These are phyloP conservation scores for Rhizomucor miehei DNA, from an alignment of 371 early-diverging fungal species.

Conservation along the genomic window DNA sequence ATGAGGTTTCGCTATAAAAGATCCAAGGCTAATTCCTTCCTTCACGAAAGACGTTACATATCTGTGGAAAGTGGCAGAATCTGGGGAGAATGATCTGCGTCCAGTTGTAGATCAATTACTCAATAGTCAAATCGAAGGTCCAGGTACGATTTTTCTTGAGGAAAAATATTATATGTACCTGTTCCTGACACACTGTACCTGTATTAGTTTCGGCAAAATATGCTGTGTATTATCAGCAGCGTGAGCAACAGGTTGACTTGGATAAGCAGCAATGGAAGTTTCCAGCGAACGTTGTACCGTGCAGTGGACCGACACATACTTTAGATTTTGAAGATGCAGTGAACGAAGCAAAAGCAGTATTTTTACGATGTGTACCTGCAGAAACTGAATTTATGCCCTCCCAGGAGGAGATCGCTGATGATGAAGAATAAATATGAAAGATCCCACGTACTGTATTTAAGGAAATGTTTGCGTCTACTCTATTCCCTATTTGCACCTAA, in stretches of 20 bases:
- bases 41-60: slow-evolving; percentile 21
- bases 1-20: too few species aligned
- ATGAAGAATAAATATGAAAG: slow-evolving; percentile 16
- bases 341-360: slow-evolving; percentile 45
- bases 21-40: too few species aligned
- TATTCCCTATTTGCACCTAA: too few species aligned
- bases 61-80: slow-evolving; percentile 25
- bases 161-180: too few species aligned
- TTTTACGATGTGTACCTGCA: slow-evolving; percentile 41
- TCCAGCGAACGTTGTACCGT: slow-evolving; percentile 43
- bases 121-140: slow-evolving; percentile 7
- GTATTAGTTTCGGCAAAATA: slow-evolving; percentile 15
- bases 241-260: slow-evolving; percentile 27
- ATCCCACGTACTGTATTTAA: too few species aligned
- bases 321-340: slow-evolving; percentile 50
- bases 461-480: too few species aligned
- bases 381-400: slow-evolving; percentile 57
- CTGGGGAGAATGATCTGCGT: slow-evolving; percentile 23
- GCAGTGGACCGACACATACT: slow-evolving; percentile 41
- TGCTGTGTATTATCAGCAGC: slow-evolving; percentile 47
- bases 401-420: slow-evolving; percentile 47
- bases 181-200: slow-evolving; percentile 11
- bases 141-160: slow-evolving; percentile 5
- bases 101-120: slow-evolving; percentile 24
- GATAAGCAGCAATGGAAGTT: slow-evolving; percentile 21